A percentile compares a stretch with the other conserved stretches of the same genome.
phyloP scores from a whole-genome alignment of 306 rosid genomes.

The Lathyrus oleraceus region DNA sequence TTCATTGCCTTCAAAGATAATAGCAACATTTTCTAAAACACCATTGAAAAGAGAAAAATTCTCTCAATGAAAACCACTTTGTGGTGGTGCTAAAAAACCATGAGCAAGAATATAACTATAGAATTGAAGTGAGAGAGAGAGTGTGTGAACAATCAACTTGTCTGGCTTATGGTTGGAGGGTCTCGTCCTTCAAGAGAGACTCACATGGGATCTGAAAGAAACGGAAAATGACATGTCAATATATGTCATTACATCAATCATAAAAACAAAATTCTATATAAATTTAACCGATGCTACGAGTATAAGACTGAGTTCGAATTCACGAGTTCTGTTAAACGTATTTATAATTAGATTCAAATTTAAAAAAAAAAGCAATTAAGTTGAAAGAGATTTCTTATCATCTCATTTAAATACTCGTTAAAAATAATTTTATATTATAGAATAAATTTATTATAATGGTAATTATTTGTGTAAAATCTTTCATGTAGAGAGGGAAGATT shows the following conservation, averaged over 20 bases:
- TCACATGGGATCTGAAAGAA: conserved; percentile 77
- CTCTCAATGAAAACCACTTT: conserved; percentile 19
- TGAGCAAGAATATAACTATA: conserved; percentile 37
- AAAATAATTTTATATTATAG: no score
- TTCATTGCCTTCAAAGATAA: conserved; percentile 33
- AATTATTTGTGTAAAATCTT: no score
- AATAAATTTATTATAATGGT: no score
- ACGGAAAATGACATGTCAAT: conserved; percentile 51
- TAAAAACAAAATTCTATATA: no score
- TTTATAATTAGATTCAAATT: no score
- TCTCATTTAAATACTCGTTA: no score
- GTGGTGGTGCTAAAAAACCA: conserved; percentile 40
- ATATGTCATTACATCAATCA: conserved; percentile 24
- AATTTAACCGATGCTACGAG: no score
- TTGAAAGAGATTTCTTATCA: no score
- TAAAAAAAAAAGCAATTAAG: no score
- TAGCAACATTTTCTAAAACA: not conserved
- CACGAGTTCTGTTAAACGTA: no score
- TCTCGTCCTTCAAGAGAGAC: conserved; percentile 53
- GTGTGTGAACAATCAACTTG: conserved; percentile 31
- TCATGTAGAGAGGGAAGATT: conserved; percentile 14
- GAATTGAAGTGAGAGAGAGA: conserved; percentile 19
- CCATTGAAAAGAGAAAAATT: conserved; percentile 27
- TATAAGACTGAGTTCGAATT: no score
- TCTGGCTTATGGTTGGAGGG: conserved; percentile 53